Evolutionary conservation across 495 filamentous ascomycete genomes (phyloP).

Genomic region (Talaromyces ruber): DNA sequence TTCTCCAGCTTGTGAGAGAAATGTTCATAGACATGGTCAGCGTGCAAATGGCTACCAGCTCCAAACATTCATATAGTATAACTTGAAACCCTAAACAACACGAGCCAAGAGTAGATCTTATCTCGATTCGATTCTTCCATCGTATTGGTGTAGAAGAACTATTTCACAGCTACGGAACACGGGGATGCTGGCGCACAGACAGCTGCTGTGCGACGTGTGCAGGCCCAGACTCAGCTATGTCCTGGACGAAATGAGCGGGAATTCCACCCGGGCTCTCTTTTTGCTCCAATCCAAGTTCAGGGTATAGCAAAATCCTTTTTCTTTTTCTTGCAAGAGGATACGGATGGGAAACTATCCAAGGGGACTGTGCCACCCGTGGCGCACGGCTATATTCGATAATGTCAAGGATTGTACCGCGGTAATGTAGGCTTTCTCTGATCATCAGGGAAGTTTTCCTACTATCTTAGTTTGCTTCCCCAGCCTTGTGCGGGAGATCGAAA

Average conservation of each 20-base stretch:
- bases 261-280: background rate
- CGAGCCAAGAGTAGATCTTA: background rate
- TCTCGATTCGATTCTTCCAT: background rate
- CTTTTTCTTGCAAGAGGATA: background rate
- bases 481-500: background rate
- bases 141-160: background rate
- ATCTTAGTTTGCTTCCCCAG: background rate
- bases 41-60: background rate
- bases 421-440: background rate
- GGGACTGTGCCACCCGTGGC: background rate
- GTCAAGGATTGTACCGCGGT: background rate
- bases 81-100: background rate
- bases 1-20: background rate
- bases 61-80: background rate
- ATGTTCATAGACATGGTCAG: background rate
- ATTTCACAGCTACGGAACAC: background rate
- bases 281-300: background rate
- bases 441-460: background rate
- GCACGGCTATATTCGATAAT: background rate
- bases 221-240: background rate
- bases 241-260: background rate
- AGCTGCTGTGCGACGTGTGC: background rate
- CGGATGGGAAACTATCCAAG: background rate
- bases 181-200: background rate
- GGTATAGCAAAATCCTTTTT: background rate